A percentile compares a stretch with the other conserved stretches of the same genome.
Conservation (phyloP, 805 yeast species). For the Candida ortonii region DNA sequence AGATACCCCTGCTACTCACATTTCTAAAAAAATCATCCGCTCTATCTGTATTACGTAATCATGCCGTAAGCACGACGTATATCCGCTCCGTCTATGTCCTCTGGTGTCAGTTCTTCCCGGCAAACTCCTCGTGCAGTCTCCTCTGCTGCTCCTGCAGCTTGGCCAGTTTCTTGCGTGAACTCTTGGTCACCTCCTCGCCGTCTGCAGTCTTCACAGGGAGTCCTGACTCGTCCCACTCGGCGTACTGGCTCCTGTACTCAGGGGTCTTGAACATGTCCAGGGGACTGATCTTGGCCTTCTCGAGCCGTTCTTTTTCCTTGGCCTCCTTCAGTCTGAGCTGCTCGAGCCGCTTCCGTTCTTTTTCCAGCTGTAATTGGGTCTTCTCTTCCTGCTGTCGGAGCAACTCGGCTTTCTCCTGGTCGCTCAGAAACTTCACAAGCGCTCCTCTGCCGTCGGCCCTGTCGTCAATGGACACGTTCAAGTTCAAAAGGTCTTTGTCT, state of each 20-base stretch:
- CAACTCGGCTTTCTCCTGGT: constrained; percentile 65
- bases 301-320: constrained; percentile 60
- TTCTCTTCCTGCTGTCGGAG: constrained; percentile 59
- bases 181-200: constrained; percentile 84
- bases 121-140: constrained; percentile 72
- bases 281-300: constrained; percentile 69
- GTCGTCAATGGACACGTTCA: constrained; percentile 88
- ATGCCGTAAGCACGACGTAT: no score
- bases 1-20: no score
- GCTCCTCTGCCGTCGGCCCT: constrained; percentile 77
- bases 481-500: constrained; percentile 61
- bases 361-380: constrained; percentile 40
- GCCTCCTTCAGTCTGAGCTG: constrained; percentile 57
- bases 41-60: no score
- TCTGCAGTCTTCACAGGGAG: constrained; percentile 71
- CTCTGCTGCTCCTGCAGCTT: constrained; percentile 80
- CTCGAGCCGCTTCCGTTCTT: constrained; percentile 49
- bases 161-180: constrained; percentile 75
- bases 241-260: constrained; percentile 40
- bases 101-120: constrained; percentile 19
- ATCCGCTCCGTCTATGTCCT: no score
- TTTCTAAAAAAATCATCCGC: no score
- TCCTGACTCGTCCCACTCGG: constrained; percentile 84
- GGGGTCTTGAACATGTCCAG: constrained; percentile 65
- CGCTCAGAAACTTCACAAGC: constrained; percentile 74